Evolutionary conservation across 306 rosid species (phyloP), one percentile per base, ranked within the genome.

Genomic region (Lathyrus tuberosus): DNA sequence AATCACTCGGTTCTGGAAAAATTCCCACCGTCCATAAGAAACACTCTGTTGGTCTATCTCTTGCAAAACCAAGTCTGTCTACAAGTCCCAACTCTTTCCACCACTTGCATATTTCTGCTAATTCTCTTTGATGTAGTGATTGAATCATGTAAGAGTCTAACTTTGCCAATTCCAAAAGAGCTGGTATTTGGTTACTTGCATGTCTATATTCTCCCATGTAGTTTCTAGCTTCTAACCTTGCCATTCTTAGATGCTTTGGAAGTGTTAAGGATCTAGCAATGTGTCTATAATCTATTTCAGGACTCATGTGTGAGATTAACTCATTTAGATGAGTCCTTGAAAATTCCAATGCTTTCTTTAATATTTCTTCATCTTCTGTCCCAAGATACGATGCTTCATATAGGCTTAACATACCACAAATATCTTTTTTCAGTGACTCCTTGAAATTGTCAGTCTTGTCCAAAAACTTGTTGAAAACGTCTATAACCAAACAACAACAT

Each of bases 21-120:
- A 71, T 31, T 12, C 87, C 87, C 49, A 80, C 38, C 8, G 87
- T 80, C 87, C 87, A 83, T 7, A 83, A 33, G 62, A 79, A 83
- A 75, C 87, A 83, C 43, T 83, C 84, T n/a, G 73, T 8, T 64
- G 87, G 87, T 54, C 82, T 79, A 22, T 83, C 82, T 76, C 87
- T 83, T 0, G 37, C 87, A 53, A 83, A 83, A 65, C 84, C 78
- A 69, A 83, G 80, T 22, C 16, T 76, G 10, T 65, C 67, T 51
- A 80, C 82, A 3, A 83, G 80, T 44, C 73, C 87, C 49, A 83
- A 31, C 10, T 73, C 54, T 28, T 76, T 83, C 84, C 84, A 83
- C 87, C 87, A 83, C 87, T 84, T 76, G 33, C 40, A 26, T 15
- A 83, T 73, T 41, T 83, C 84, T 24, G 76, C 57, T 69, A 83